phyloP scores from a whole-genome alignment of 2,329 filamentous ascomycete species.

The Verticillium dahliae region DNA sequence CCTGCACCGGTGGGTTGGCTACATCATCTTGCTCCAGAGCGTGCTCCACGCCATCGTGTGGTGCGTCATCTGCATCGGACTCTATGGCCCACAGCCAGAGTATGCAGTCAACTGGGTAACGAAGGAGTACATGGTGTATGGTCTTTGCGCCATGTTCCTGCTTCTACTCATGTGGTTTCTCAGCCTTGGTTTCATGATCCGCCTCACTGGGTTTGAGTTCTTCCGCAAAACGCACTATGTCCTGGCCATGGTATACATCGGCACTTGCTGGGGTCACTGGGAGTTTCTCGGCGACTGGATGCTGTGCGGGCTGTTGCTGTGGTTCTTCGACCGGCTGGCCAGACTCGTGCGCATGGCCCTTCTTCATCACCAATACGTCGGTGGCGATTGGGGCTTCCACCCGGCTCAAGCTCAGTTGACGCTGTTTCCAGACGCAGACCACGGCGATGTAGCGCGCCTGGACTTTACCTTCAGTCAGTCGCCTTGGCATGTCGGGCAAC shows the following conservation, averaged over 20 bases:
- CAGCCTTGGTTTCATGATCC: conserved; percentile 30
- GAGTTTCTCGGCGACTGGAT: conserved; percentile 60
- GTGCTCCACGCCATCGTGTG: conserved; percentile 65
- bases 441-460: conserved; percentile 57
- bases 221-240: conserved; percentile 71
- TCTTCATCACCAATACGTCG: conserved; percentile 51
- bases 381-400: conserved; percentile 42
- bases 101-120: conserved; percentile 49
- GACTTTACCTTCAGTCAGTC: conserved; percentile 57
- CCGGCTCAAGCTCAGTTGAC: conserved; percentile 41
- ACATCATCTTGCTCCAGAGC: conserved; percentile 63
- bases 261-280: conserved; percentile 73
- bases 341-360: conserved; percentile 51
- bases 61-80: conserved; percentile 56
- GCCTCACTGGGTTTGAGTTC: conserved; percentile 66
- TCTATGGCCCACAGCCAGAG: conserved; percentile 66
- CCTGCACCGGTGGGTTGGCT: conserved; percentile 69
- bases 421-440: conserved; percentile 46
- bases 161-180: conserved; percentile 55
- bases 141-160: conserved; percentile 60
- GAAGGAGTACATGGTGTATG: conserved; percentile 67
- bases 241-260: conserved; percentile 67
- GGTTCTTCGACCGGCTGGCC: conserved; percentile 56
- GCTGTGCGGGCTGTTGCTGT: conserved; percentile 57
- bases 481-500: conserved; percentile 60